Base-by-base conservation (phyloP, 352 stramenopile species). In the Pythium sp. region DNA sequence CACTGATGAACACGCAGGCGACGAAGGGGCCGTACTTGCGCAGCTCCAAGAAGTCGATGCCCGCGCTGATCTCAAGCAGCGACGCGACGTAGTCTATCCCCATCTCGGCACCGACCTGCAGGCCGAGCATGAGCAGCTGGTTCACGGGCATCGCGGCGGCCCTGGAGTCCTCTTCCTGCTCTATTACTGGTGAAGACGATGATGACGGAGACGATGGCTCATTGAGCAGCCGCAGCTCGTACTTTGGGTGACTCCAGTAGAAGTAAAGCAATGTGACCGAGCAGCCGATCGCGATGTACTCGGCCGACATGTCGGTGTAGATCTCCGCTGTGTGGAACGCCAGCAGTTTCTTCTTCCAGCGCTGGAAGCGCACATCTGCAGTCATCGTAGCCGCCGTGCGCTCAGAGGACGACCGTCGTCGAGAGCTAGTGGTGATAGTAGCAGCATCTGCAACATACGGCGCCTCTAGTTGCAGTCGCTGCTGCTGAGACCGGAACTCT, bases 221-320 rank as follows among this genome's bases (percentile, higher is more conserved):
- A 12, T n/a, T 41, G 18, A 68, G 53, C 61, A 36, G 1, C 12
- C 28, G 34, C 14, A 70, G 55, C 22, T 64, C 34, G 58, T 82
- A 86, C 41, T 80, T 70, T 1, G 72, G 69, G 43, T 86, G 78
- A 1, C 63, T 58, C 22, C 67, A 68, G 34, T 65, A 80, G 24
- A 76, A 76, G 20, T 68, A 74, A 5, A 78, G 24, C 12, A 86
- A 74, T 0, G 65, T 69, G 1, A 64, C 61, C 9, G 70, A 78
- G 30, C 73, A 77, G 0, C 75, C 72, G 61, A 81, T 81, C 3
- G 78, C 73, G 15, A 86, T 79, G 69, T 86, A 86, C 58, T 83
- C 76, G 26, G 73, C 76, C 1, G 70, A 69, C 74, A 78, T 81
- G 53, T 79, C 72, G 1, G 72, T 72, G 28, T 69, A 74, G 0